These are phyloP conservation scores for Allium fistulosum DNA, from an alignment of 106 monocot species.

Conservation along the genomic window DNA sequence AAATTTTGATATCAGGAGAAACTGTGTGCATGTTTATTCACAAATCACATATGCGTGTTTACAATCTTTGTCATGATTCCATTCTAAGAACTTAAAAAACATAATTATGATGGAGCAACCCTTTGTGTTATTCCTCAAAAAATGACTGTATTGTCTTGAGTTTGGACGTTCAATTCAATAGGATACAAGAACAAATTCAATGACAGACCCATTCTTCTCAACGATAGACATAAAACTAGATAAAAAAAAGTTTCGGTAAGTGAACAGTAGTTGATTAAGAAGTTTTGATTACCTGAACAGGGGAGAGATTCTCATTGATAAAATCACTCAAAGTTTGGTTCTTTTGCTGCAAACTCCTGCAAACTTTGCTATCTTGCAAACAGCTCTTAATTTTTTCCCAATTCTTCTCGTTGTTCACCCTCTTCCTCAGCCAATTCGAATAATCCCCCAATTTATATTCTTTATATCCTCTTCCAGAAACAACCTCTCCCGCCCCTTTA, in stretches of 20 bases:
- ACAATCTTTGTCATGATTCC: too few relatives aligned
- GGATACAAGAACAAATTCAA: too few relatives aligned
- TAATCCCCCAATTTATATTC: constrained; percentile 63
- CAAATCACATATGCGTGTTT: too few relatives aligned
- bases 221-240: too few relatives aligned
- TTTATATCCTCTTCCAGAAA: constrained; percentile 41
- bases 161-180: too few relatives aligned
- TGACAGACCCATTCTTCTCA: too few relatives aligned
- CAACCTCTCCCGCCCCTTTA: constrained; percentile 37
- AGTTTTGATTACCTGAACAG: constrained; percentile 35
- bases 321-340: constrained; percentile 38
- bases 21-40: too few relatives aligned
- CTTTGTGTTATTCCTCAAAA: too few relatives aligned
- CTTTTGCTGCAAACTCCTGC: constrained; percentile 30
- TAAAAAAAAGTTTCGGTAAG: too few relatives aligned
- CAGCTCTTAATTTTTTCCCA: constrained; percentile 62
- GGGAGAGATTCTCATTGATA: constrained; percentile 38
- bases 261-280: not conserved
- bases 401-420: constrained; percentile 25
- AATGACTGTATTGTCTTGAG: too few relatives aligned
- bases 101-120: too few relatives aligned
- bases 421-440: constrained; percentile 53
- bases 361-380: constrained; percentile 37
- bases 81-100: too few relatives aligned
- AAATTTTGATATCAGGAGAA: not conserved